phyloP scores from a whole-genome alignment of 495 filamentous ascomycete genomes.

The Xylaria scruposa region DNA sequence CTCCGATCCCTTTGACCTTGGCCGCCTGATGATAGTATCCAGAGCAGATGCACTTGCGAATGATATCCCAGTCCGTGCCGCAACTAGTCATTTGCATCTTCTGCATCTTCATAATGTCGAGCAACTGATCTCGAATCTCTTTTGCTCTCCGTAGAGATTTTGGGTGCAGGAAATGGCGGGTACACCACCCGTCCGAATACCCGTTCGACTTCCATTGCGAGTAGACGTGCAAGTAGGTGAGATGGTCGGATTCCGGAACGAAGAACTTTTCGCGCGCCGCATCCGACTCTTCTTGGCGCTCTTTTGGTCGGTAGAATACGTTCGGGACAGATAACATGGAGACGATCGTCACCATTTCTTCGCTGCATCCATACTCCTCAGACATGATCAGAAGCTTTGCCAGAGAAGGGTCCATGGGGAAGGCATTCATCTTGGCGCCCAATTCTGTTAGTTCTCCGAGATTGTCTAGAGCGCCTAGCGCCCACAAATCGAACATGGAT shows the following conservation, averaged over 20 bases:
- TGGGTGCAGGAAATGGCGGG: constrained; percentile 88
- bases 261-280: constrained; percentile 98
- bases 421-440: constrained; percentile 92
- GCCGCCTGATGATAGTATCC: constrained; percentile 99
- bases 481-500: constrained; percentile 97
- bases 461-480: constrained; percentile 90
- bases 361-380: constrained; percentile 86
- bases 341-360: constrained; percentile 98
- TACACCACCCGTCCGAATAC: constrained; percentile 89
- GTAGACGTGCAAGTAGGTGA: constrained; percentile 95
- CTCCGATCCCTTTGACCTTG: constrained; percentile 92
- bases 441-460: constrained; percentile 89
- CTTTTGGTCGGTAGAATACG: constrained; percentile 97
- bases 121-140: constrained; percentile 91
- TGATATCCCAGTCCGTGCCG: constrained; percentile 95
- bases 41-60: constrained; percentile 95
- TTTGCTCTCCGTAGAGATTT: constrained; percentile 90
- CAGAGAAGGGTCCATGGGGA: constrained; percentile 94
- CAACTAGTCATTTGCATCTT: constrained; percentile 88
- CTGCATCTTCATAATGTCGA: constrained; percentile 94
- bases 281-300: constrained; percentile 96
- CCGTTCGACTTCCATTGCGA: constrained; percentile 94
- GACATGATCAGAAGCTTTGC: constrained; percentile 93
- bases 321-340: constrained; percentile 97
- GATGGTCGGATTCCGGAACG: constrained; percentile 94